A percentile compares a stretch with the other conserved stretches of the same genome.
Conservation (phyloP, 192 early-diverging fungal species). For the Entomortierella chlamydospora region DNA sequence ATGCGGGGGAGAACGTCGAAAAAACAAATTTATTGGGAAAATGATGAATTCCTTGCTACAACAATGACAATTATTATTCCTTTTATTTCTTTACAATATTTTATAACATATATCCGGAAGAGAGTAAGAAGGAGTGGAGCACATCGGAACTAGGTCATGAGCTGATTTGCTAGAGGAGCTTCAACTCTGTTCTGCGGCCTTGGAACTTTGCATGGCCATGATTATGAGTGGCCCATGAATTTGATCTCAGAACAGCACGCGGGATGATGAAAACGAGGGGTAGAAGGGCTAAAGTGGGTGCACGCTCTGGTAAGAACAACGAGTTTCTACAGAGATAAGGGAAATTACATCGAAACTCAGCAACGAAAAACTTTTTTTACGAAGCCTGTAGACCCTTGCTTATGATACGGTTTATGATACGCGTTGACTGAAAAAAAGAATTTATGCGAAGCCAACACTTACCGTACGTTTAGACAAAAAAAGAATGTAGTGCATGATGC, state of each 20-base stretch:
- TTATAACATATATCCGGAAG: no score
- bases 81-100: no score
- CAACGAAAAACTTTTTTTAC: no score
- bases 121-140: slow-evolving; percentile 7
- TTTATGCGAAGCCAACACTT: neutral
- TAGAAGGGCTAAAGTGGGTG: neutral
- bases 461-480: no score
- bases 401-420: neutral
- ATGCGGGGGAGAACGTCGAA: slow-evolving; percentile 46
- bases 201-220: neutral
- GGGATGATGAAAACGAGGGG: neutral
- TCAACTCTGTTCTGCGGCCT: slow-evolving; percentile 23
- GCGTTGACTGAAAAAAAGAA: neutral
- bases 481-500: no score
- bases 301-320: neutral
- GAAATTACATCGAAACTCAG: no score
- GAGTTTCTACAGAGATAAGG: neutral
- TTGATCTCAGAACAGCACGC: slow-evolving; percentile 41
- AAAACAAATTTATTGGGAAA: no score
- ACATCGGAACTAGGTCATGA: slow-evolving; percentile 12
- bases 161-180: slow-evolving; percentile 37
- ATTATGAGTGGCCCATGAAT: neutral
- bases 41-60: neutral
- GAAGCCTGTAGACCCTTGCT: no score
- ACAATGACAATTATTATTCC: no score